Conservation (phyloP, 1,284 basidiomycete genomes). For the Rugosomyces carneus region DNA sequence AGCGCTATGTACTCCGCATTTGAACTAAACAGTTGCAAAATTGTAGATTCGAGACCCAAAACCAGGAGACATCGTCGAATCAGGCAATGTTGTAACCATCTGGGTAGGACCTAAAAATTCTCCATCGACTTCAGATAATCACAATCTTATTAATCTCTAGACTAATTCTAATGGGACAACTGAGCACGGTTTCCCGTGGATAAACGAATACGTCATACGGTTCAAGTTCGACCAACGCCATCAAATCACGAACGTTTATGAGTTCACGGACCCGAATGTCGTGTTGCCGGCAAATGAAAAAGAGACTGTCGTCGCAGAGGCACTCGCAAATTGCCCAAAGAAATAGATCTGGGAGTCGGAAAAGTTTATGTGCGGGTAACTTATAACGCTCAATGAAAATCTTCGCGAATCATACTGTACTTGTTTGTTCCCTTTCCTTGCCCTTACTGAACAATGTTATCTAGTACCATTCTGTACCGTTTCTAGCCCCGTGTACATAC, state of each 20-base stretch:
- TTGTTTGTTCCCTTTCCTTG: no score
- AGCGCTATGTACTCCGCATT: background rate
- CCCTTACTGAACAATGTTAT: no score
- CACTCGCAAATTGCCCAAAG: background rate
- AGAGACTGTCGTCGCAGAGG: constrained; percentile 3
- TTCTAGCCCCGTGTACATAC: no score
- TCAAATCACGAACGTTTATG: constrained; percentile 3
- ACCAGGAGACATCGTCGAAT: constrained; percentile 1
- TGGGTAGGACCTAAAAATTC: background rate
- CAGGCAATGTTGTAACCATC: background rate
- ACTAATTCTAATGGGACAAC: constrained; percentile 8
- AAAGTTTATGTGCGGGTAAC: no score
- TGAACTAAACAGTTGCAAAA: background rate
- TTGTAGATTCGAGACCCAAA: constrained; percentile 1
- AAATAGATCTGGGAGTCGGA: no score
- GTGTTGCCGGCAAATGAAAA: constrained; percentile 1
- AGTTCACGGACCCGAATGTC: constrained; percentile 4
- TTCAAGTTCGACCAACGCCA: constrained; percentile 5
- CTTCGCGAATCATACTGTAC: no score
- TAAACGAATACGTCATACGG: constrained; percentile 7
- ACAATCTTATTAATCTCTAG: background rate
- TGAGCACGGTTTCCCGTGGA: constrained; percentile 9
- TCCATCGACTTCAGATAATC: background rate
- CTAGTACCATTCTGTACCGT: no score
- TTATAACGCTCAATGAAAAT: no score